Conservation (phyloP, 2,329 filamentous ascomycete genomes). For the Alternaria arbusti region DNA sequence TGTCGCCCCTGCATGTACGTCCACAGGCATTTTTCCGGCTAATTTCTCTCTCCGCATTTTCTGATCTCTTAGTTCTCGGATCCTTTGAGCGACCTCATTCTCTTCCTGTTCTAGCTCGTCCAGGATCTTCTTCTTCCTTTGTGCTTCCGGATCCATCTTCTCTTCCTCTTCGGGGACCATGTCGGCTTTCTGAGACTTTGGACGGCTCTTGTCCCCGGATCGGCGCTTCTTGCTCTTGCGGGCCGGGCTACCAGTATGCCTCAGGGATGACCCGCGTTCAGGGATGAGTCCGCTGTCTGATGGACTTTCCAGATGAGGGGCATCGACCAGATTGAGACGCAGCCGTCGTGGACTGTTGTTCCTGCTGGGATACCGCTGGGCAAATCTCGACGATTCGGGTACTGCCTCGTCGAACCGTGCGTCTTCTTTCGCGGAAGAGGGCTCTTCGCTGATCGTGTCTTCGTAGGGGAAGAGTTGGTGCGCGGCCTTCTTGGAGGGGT, state of each 20-base stretch:
- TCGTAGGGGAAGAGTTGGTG: conserved; percentile 40
- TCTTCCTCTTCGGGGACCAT: conserved; percentile 36
- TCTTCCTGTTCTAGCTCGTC: conserved; percentile 52
- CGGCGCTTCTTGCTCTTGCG: conserved; percentile 39
- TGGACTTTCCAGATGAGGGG: conserved; percentile 31
- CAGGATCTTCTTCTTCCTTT: conserved; percentile 37
- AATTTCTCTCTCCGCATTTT: conserved; percentile 60
- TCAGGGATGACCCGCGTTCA: conserved; percentile 42
- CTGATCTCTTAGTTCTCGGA: conserved; percentile 64
- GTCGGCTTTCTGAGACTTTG: conserved; percentile 36
- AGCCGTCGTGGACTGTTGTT: conserved; percentile 41
- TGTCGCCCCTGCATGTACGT: conserved; percentile 50
- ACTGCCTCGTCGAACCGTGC: conserved; percentile 8
- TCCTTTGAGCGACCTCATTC: conserved; percentile 63
- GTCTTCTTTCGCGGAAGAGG: conserved; percentile 22
- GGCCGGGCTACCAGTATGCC: conserved; percentile 41
- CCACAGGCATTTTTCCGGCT: conserved; percentile 40
- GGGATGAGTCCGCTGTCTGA: conserved; percentile 41
- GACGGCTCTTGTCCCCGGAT: conserved; percentile 28
- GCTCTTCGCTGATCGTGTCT: conserved; percentile 48
- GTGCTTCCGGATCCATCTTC: conserved; percentile 29
- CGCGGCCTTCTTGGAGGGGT: conserved; percentile 28
- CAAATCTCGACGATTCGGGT: conserved; percentile 36
- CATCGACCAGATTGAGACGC: conserved; percentile 33
- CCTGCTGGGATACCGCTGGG: conserved; percentile 39